Percentiles rank a stretch among this genome's conserved stretches.
Conservation (phyloP, 306 rosid species). For the Cicer chorassanicum region DNA sequence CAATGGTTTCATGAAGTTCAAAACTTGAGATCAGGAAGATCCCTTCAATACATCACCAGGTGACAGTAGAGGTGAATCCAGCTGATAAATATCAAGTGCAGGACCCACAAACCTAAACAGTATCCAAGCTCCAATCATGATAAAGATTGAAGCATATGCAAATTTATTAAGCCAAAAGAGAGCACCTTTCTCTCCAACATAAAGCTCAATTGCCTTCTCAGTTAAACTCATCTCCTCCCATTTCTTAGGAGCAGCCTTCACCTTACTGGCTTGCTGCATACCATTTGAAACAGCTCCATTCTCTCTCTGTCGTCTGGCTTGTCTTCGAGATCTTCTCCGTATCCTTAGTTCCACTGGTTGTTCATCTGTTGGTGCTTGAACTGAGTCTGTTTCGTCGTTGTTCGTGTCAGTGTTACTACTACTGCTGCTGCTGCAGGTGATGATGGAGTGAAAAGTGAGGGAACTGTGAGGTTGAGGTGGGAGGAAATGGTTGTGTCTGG, state of each 20-base stretch:
- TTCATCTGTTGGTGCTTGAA: constrained; percentile 33
- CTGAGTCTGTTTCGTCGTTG: constrained; percentile 36
- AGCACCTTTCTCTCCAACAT: constrained; percentile 86
- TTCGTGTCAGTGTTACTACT: constrained; percentile 7
- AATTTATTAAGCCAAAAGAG: constrained; percentile 88
- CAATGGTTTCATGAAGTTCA: constrained; percentile 2
- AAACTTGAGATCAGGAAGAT: constrained; percentile 48
- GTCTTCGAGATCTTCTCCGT: constrained; percentile 66
- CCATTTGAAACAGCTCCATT: constrained; percentile 40
- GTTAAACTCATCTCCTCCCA: constrained; percentile 87
- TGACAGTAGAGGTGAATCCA: constrained; percentile 73
- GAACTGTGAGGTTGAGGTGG: constrained; percentile 31
- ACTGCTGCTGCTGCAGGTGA: constrained; percentile 45
- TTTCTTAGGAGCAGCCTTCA: constrained; percentile 60
- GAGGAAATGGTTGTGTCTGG: constrained; percentile 26
- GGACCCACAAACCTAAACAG: constrained; percentile 91
- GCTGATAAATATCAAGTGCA: constrained; percentile 81
- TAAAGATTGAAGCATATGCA: constrained; percentile 92
- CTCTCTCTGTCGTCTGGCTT: constrained; percentile 52
- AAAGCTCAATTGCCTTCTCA: constrained; percentile 79
- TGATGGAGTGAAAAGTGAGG: constrained; percentile 49
- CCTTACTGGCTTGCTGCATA: constrained; percentile 44
- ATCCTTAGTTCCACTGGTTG: constrained; percentile 57
- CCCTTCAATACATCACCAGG: constrained; percentile 75
- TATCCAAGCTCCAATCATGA: constrained; percentile 88